A percentile compares a stretch with the other conserved stretches of the same genome.
phyloP scores from a whole-genome alignment of 2,329 filamentous ascomycete genomes.

The Paraconiothyrium sp. region DNA sequence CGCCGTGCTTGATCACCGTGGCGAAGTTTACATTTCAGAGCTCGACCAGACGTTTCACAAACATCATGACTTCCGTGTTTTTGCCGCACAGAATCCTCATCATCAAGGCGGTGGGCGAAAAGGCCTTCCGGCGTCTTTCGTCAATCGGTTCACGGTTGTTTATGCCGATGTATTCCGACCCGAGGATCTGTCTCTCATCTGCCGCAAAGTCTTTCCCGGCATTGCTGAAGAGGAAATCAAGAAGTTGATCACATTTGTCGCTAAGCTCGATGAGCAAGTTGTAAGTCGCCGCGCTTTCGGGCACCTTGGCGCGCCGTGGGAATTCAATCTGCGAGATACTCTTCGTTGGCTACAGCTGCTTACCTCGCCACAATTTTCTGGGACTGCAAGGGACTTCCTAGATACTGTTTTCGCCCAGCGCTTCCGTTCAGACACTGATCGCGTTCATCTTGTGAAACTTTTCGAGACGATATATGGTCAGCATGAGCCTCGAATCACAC shows the following conservation, averaged over 20 bases:
- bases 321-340: conserved; percentile 92
- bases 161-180: conserved; percentile 90
- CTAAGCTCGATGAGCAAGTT: conserved; percentile 77
- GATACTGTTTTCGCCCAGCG: conserved; percentile 86
- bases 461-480: conserved; percentile 72
- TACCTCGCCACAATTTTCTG: conserved; percentile 65
- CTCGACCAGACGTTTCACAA: conserved; percentile 92
- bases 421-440: conserved; percentile 79
- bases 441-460: conserved; percentile 69
- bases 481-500: conserved; percentile 50
- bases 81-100: conserved; percentile 97
- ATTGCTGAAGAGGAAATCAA: conserved; percentile 68
- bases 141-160: conserved; percentile 97
- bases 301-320: conserved; percentile 80
- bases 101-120: conserved; percentile 96
- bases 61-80: conserved; percentile 90
- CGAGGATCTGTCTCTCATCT: conserved; percentile 84
- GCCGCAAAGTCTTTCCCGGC: conserved; percentile 76
- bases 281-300: conserved; percentile 65
- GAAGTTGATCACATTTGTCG: conserved; percentile 81
- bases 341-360: conserved; percentile 85
- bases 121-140: conserved; percentile 92
- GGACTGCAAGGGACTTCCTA: conserved; percentile 75
- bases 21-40: conserved; percentile 94
- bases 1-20: conserved; percentile 94